Conservation (phyloP, 148 eudicot species). For the Pouteria glomerata region DNA sequence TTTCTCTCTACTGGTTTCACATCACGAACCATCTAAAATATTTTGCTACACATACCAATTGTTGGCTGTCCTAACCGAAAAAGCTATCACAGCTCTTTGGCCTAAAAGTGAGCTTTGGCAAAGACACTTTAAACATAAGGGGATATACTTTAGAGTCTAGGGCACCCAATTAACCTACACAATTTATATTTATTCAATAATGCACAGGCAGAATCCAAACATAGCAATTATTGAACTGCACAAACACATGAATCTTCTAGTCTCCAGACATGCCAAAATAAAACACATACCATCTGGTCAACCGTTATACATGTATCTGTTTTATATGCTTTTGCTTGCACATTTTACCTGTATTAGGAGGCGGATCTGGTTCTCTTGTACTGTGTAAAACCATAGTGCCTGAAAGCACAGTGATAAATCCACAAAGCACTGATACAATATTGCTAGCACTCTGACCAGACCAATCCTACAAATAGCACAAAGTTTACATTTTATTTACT, state of each 20-base stretch:
- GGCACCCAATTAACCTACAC: neutral
- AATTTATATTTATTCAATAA: neutral
- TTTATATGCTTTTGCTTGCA: neutral
- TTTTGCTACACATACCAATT: neutral
- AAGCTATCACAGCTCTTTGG: neutral
- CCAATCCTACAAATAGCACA: conserved; percentile 46
- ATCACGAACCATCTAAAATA: neutral
- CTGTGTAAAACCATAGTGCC: conserved; percentile 62
- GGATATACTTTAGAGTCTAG: neutral
- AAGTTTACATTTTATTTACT: neutral
- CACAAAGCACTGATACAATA: conserved; percentile 63
- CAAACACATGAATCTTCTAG: no score
- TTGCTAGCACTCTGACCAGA: conserved; percentile 60
- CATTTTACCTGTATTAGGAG: conserved; percentile 28
- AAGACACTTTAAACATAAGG: neutral
- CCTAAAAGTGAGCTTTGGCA: neutral
- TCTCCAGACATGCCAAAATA: no score
- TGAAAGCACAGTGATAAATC: conserved; percentile 62
- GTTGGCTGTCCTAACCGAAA: neutral
- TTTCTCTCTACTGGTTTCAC: no score
- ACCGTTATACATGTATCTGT: neutral
- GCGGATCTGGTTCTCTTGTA: conserved; percentile 49
- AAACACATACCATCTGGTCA: neutral
- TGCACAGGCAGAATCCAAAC: neutral
- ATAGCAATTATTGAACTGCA: neutral